Evolutionary conservation across 257 asterid species (phyloP), one percentile per base, ranked within the genome.

Genomic region (Fraxinus quadrangulata): DNA sequence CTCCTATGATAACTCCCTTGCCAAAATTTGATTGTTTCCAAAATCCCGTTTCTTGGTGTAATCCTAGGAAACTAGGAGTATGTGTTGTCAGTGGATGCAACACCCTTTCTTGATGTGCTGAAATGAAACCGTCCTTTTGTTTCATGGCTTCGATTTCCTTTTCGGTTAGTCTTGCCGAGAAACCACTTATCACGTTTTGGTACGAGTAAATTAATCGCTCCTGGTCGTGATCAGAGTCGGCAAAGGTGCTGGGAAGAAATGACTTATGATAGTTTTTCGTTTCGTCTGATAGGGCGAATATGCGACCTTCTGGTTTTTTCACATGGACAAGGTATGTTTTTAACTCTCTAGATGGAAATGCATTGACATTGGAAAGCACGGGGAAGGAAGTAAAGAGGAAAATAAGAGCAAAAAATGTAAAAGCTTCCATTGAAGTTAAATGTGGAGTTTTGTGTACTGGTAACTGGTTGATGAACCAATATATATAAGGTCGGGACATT

Each of bases 21-120:
- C 87, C 87, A 14, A 40, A 83, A 31, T 80, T 78, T 0, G 85
- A 79, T 33, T 70, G 34, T 14, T 67, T 49, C 88, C 86, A 85
- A 3, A 85, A 36, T 13, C 88, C 88, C 2, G 19, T 19, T 33
- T 70, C 75, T n/a, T 24, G 71, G 42, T 80, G 81, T 70, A 85
- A 49, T 13, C 88, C 88, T 3, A 85, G 78, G 56, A 85, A 85
- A 17, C 67, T 75, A 33, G 88, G 88, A 28, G 84, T 42, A 67
- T 82, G 86, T 5, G 88, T 85, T 51, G 88, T 85, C 17, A 80
- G 42, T 56, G 81, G 39, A 39, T 11, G 80, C 42, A 75, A 79
- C 74, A 69, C 61, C 39, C 77, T 74, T 12, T 79, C 76, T 1
- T 77, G 85, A 51, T 70, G 67, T 2, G 83, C 88, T 1, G 72